These are phyloP conservation scores for Neurospora sp. DNA, from an alignment of 495 filamentous ascomycete genomes.

Conservation along the genomic window DNA sequence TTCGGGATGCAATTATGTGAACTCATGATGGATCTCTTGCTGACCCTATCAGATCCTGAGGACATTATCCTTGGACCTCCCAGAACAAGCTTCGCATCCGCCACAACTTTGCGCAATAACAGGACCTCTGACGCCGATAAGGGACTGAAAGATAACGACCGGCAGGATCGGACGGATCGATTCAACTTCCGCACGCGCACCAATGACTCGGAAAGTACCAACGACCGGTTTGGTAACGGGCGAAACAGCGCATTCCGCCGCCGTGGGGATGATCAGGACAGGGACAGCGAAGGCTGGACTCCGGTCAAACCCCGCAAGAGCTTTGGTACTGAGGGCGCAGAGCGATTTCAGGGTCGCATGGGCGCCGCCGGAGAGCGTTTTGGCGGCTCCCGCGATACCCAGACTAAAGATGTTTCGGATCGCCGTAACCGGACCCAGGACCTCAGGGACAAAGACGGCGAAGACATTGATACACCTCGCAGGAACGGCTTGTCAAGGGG, in stretches of 20 bases:
- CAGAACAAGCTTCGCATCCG: conserved; percentile 76
- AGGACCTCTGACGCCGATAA: conserved; percentile 44
- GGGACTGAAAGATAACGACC: conserved; percentile 38
- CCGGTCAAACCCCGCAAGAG: conserved; percentile 55
- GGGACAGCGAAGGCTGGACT: conserved; percentile 48
- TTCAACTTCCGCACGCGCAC: conserved; percentile 57
- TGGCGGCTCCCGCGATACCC: conserved; percentile 14
- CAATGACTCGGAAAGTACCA: conserved; percentile 54
- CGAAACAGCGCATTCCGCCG: conserved; percentile 38
- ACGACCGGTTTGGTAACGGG: conserved; percentile 37
- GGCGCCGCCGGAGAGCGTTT: conserved; percentile 31
- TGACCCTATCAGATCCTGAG: conserved; percentile 44
- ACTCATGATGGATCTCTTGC: neutral
- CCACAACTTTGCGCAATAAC: conserved; percentile 42
- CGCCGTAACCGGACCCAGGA: conserved; percentile 35
- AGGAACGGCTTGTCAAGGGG: conserved; percentile 39
- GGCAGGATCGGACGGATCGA: conserved; percentile 54
- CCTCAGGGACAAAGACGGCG: conserved; percentile 41
- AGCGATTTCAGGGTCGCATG: conserved; percentile 50
- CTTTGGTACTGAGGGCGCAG: conserved; percentile 52
- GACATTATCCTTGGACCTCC: conserved; percentile 86
- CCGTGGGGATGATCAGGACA: conserved; percentile 46
- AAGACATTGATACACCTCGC: conserved; percentile 45
- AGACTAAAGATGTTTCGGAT: conserved; percentile 28
- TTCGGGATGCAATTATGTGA: neutral